A percentile compares a stretch with the other conserved stretches of the same genome.
Conservation (phyloP, 371 early-diverging fungal genomes). For the Lichtheimia hyalospora region DNA sequence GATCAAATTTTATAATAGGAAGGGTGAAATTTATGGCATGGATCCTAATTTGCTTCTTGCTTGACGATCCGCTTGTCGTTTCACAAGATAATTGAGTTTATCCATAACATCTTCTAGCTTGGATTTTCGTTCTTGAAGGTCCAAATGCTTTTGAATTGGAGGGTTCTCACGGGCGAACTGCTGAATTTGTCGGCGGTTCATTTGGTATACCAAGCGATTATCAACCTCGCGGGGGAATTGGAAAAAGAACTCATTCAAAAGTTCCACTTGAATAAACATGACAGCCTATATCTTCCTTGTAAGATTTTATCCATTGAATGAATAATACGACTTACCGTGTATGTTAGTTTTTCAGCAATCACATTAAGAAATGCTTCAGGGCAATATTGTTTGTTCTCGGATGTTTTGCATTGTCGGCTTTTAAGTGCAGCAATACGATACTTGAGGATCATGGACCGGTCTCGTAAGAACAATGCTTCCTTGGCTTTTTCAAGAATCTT, state of each 20-base stretch:
- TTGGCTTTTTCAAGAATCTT: conserved; percentile 79
- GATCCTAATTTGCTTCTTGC: conserved; percentile 19
- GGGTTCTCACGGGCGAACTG: conserved; percentile 93
- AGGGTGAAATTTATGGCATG: conserved; percentile 1
- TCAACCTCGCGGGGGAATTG: conserved; percentile 95
- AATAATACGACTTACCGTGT: conserved; percentile 52
- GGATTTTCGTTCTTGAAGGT: conserved; percentile 78
- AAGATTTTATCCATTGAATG: neutral
- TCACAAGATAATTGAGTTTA: conserved; percentile 66
- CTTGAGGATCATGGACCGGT: conserved; percentile 74
- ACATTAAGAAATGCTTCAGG: conserved; percentile 91
- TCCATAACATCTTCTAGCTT: conserved; percentile 88
- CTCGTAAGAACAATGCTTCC: conserved; percentile 74
- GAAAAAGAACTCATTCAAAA: conserved; percentile 96
- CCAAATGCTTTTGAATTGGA: conserved; percentile 77
- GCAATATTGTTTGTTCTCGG: conserved; percentile 84
- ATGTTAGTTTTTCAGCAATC: conserved; percentile 90
- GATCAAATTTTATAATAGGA: neutral
- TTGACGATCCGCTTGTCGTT: conserved; percentile 62
- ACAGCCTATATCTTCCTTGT: conserved; percentile 56
- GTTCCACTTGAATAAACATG: conserved; percentile 95
- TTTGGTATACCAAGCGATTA: conserved; percentile 78
- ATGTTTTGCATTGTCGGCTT: conserved; percentile 73
- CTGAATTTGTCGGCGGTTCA: conserved; percentile 70
- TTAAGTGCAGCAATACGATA: conserved; percentile 79